These are phyloP conservation scores for Pholiota adiposa DNA, from an alignment of 1,284 basidiomycete species.

Conservation along the genomic window DNA sequence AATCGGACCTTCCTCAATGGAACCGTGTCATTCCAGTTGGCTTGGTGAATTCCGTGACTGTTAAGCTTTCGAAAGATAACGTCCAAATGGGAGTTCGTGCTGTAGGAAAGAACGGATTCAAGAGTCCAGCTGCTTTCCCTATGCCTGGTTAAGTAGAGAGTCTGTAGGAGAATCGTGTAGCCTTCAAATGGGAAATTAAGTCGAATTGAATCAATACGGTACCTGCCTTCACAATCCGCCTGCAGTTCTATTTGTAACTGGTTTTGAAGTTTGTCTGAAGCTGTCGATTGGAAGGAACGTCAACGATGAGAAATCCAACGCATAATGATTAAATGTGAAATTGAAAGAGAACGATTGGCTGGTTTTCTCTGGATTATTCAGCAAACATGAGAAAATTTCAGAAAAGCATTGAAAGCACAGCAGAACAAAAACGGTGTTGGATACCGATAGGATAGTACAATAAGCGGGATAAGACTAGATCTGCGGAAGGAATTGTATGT, in stretches of 20 bases:
- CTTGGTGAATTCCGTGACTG: constrained; percentile 41
- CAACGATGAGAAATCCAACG: too few species aligned
- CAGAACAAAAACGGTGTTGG: constrained; percentile 2
- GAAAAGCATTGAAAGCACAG: constrained; percentile 5
- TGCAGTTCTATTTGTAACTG: background rate
- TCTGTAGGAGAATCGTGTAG: background rate
- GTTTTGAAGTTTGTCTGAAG: too few species aligned
- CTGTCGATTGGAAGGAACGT: background rate
- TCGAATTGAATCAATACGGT: background rate
- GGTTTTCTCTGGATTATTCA: background rate
- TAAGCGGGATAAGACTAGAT: constrained; percentile 20
- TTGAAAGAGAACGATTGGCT: background rate
- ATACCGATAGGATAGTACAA: constrained; percentile 19
- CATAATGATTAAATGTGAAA: background rate
- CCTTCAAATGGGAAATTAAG: background rate
- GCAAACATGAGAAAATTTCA: background rate
- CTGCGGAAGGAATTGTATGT: constrained; percentile 12
- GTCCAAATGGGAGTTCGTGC: constrained; percentile 53
- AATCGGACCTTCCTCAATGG: constrained; percentile 51
- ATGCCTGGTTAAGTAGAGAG: constrained; percentile 26
- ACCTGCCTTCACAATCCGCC: background rate
- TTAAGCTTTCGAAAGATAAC: constrained; percentile 54
- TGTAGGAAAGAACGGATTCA: constrained; percentile 53
- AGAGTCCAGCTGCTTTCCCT: constrained; percentile 53
- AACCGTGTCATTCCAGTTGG: constrained; percentile 54